Evolutionary conservation across 306 rosid genomes (phyloP).

Genomic region (Rosa rugosa): DNA sequence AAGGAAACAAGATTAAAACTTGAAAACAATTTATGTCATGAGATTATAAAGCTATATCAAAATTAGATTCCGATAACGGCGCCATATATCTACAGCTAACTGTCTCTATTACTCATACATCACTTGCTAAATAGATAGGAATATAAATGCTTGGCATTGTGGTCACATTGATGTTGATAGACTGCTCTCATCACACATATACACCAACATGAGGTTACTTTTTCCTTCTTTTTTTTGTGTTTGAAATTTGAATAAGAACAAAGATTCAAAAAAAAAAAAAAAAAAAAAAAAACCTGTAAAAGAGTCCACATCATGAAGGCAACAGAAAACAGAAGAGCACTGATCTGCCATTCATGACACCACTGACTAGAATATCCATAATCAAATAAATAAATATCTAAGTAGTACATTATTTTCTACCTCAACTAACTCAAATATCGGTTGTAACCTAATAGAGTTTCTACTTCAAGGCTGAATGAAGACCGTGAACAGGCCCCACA

Average conservation of each 20-base stretch:
- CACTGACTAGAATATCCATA: neutral
- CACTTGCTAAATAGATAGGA: neutral
- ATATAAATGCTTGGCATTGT: neutral
- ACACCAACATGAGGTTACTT: neutral
- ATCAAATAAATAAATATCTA: neutral
- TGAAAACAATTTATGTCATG: neutral
- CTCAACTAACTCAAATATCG: neutral
- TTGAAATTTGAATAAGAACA: neutral
- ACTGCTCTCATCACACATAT: neutral
- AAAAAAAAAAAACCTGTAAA: neutral
- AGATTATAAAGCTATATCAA: neutral
- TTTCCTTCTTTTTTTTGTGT: neutral
- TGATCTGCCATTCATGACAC: constrained; percentile 7
- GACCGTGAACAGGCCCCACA: neutral
- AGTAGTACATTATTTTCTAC: neutral
- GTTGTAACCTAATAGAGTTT: neutral
- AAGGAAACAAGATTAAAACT: neutral
- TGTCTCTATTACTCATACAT: neutral
- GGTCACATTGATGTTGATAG: neutral
- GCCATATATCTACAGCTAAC: neutral
- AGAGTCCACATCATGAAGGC: neutral
- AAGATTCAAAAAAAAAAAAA: neutral
- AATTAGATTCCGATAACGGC: neutral
- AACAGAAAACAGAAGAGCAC: neutral
- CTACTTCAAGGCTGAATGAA: neutral